phyloP scores from a whole-genome alignment of 768 basidiomycete species.

The Boletus huronensis region DNA sequence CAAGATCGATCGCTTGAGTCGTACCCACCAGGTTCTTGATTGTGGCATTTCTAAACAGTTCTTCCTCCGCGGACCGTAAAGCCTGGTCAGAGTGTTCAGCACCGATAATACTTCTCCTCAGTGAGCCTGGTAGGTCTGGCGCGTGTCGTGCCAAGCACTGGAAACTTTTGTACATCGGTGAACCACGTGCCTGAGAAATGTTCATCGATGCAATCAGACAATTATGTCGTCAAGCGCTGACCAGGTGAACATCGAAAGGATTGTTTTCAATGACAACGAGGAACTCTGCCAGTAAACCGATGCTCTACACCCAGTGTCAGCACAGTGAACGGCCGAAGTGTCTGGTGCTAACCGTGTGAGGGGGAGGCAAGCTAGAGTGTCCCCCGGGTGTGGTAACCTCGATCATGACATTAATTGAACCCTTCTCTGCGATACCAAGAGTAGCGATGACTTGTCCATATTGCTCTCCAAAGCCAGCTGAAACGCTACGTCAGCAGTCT shows the following conservation, averaged over 20 bases:
- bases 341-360: constrained; percentile 60
- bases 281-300: constrained; percentile 74
- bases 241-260: constrained; percentile 53
- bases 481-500: neutral
- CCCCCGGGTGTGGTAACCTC: constrained; percentile 71
- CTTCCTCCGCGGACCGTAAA: constrained; percentile 49
- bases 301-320: constrained; percentile 47
- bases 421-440: constrained; percentile 73
- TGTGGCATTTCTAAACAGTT: constrained; percentile 37
- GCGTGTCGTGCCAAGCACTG: constrained; percentile 67
- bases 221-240: constrained; percentile 22
- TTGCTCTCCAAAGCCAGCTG: constrained; percentile 48
- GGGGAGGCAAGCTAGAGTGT: constrained; percentile 81
- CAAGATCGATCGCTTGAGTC: constrained; percentile 75
- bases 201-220: neutral
- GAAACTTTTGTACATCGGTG: constrained; percentile 56
- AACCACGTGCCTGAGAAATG: constrained; percentile 43
- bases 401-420: constrained; percentile 59
- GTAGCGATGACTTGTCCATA: constrained; percentile 56
- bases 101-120: constrained; percentile 46
- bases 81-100: constrained; percentile 49
- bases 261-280: constrained; percentile 67
- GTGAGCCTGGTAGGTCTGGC: constrained; percentile 44
- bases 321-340: neutral
- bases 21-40: constrained; percentile 55